Evolutionary conservation across 2,329 filamentous ascomycete genomes (phyloP), one percentile per base, ranked within the genome.

Genomic region (Apiospora rasikravindrae): DNA sequence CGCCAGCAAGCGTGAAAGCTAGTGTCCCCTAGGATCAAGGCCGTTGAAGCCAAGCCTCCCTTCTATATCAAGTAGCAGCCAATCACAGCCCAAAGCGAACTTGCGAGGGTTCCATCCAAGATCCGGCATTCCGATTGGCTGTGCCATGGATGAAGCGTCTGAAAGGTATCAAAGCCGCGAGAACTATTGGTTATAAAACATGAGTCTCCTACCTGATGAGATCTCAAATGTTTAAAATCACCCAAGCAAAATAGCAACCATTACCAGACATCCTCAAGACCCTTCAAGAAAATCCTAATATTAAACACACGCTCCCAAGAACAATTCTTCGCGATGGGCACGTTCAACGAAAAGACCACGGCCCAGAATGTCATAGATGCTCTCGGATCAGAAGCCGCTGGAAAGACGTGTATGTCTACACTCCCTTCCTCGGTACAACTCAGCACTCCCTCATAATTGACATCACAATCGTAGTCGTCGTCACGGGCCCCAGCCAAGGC

Each of bases 351-450:
- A 7, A 22, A 69, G 2, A 69, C 42, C n/a, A 69, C 67, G 1
- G 45, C 45, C 40, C 42, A 69, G 13, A 37, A 69, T 53, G 67
- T 69, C 14, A 51, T 69, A 2, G 67, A 69, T 47, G 67, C 24
- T 49, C n/a, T 47, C 24, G 49, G 49, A 14, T 51, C 67, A 22
- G 24, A 47, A 37, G 67, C 5, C 14, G 29, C 2, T 3, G 67
- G 67, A 33, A 69, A 69, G 8, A 69, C 26, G 14, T 69, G 67
- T 69, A 51, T 29, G 67, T 37, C 1, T 8, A 11, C 16, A 10
- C 16, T 5, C 2, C 14, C 2, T 29, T 13, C n/a, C n/a, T 16
- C 24, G 2, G 0, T 29, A 6, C 1, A 4, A 0, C 13, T 10
- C 13, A 2, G 14, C 2, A 37, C 22, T 19, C 16, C 14, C 26